Conservation (phyloP, 2,329 filamentous ascomycete species). For the Monilinia laxa region DNA sequence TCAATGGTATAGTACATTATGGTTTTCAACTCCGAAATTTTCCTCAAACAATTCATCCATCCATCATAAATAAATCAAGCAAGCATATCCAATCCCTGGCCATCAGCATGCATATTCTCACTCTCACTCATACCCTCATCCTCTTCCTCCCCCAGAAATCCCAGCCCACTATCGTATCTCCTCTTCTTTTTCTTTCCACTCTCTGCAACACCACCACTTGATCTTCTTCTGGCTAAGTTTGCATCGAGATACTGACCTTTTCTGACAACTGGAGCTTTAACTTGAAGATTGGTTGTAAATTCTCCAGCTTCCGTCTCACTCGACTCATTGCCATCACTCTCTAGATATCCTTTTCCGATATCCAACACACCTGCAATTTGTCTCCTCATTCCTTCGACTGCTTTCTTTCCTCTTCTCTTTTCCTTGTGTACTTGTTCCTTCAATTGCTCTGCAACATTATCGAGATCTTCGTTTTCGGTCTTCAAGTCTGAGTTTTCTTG, state of each 20-base stretch:
- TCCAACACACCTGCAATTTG: conserved; percentile 52
- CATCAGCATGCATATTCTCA: not conserved
- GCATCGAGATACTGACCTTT: conserved; percentile 32
- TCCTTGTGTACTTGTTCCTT: conserved; percentile 48
- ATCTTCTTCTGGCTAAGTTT: conserved; percentile 30
- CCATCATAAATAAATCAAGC: conserved; percentile 1
- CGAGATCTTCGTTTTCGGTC: conserved; percentile 26
- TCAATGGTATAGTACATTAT: conserved; percentile 4
- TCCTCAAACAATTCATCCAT: not conserved
- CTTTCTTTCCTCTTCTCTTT: conserved; percentile 47
- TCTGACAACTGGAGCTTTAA: conserved; percentile 25
- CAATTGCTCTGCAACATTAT: conserved; percentile 28
- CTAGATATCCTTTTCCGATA: conserved; percentile 49
- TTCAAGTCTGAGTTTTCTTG: conserved; percentile 31
- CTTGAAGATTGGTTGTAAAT: not conserved
- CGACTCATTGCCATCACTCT: conserved; percentile 24
- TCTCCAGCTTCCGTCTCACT: conserved; percentile 18
- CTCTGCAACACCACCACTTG: conserved; percentile 39
- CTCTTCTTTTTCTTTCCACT: conserved; percentile 43
- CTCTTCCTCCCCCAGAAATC: conserved; percentile 55
- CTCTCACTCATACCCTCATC: conserved; percentile 19
- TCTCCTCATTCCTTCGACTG: conserved; percentile 51
- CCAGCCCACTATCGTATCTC: conserved; percentile 55
- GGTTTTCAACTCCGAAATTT: conserved; percentile 9
- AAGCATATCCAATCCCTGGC: not conserved